Evolutionary conservation across 2,329 filamentous ascomycete species (phyloP).

Genomic region (Curvularia hawaiiensis): DNA sequence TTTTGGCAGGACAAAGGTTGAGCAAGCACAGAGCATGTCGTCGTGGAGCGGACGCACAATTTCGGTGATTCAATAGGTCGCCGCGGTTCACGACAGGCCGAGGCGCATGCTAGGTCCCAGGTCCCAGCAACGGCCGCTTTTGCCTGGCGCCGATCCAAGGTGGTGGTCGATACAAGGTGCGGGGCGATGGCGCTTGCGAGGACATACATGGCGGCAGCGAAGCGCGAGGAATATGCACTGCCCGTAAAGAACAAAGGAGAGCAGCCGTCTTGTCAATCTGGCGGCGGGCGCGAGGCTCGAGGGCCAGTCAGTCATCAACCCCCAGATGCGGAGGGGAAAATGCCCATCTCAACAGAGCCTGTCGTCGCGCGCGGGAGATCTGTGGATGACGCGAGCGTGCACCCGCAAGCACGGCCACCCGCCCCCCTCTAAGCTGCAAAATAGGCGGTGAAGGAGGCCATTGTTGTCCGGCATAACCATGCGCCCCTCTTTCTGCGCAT

Average conservation of each 20-base stretch:
- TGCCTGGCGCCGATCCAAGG: constrained; percentile 38
- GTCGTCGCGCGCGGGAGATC: constrained; percentile 30
- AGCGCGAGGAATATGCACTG: constrained; percentile 11
- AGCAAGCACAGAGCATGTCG: constrained; percentile 27
- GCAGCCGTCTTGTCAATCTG: neutral
- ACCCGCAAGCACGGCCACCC: constrained; percentile 31
- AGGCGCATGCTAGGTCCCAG: constrained; percentile 33
- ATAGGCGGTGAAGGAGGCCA: constrained; percentile 30
- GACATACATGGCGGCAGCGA: constrained; percentile 9
- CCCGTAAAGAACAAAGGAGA: neutral
- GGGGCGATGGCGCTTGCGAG: constrained; percentile 19
- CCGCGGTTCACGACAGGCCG: constrained; percentile 25
- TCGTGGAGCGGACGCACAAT: constrained; percentile 21
- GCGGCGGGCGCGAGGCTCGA: constrained; percentile 2
- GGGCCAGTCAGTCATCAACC: neutral
- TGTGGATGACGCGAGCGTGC: constrained; percentile 27
- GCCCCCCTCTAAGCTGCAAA: constrained; percentile 29
- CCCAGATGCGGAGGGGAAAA: constrained; percentile 2
- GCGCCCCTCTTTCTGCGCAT: constrained; percentile 24
- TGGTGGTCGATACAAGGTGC: constrained; percentile 31
- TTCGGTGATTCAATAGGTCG: constrained; percentile 33
- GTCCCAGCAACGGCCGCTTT: constrained; percentile 28
- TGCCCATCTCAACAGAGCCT: constrained; percentile 17
- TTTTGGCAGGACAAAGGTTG: constrained; percentile 18
- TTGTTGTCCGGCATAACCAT: constrained; percentile 31